Evolutionary conservation across 257 asterid species (phyloP).

Genomic region (Thymus quinquecostatus): DNA sequence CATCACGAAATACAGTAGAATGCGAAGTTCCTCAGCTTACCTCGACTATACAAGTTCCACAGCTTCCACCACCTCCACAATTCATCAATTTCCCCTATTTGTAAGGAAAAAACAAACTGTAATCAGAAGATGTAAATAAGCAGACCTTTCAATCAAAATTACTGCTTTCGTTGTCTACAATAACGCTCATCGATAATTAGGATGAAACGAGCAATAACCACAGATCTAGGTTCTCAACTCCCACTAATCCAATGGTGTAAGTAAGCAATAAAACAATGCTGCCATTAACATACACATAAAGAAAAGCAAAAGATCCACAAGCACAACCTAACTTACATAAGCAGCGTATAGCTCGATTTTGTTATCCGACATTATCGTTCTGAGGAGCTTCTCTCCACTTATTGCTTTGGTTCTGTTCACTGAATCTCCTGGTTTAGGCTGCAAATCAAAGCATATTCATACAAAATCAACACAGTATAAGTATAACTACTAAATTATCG

Average conservation of each 20-base stretch:
- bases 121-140: not conserved
- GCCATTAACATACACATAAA: not conserved
- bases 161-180: not conserved
- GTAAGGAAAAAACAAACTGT: not conserved
- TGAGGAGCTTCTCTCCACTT: slow-evolving; percentile 85
- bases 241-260: not conserved
- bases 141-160: not conserved
- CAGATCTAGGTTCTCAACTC: slow-evolving; percentile 16
- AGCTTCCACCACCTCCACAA: slow-evolving; percentile 89
- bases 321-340: slow-evolving; percentile 61
- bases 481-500: not conserved
- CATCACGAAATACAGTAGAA: not conserved
- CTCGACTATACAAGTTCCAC: slow-evolving; percentile 96
- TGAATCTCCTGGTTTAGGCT: slow-evolving; percentile 79
- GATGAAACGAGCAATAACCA: not conserved
- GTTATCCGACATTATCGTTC: slow-evolving; percentile 85
- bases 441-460: slow-evolving; percentile 8
- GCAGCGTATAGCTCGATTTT: slow-evolving; percentile 83
- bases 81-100: slow-evolving; percentile 80
- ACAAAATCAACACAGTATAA: not conserved
- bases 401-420: slow-evolving; percentile 64
- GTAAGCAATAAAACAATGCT: not conserved
- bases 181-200: not conserved
- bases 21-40: slow-evolving; percentile 34
- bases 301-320: not conserved